Evolutionary conservation across 306 rosid species (phyloP).

Genomic region (Vicia sativa): DNA sequence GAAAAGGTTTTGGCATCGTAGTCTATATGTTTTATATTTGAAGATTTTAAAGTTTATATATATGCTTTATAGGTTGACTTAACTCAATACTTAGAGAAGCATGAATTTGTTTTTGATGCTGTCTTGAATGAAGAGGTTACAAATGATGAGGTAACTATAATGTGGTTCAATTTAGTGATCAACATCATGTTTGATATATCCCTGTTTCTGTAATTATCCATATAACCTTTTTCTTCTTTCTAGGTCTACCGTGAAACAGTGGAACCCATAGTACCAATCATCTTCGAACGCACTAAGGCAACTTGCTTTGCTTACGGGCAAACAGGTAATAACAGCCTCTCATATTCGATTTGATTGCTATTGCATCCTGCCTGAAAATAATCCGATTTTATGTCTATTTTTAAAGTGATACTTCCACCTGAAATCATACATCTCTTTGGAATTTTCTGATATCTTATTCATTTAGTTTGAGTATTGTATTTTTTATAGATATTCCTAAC

Average conservation of each 20-base stretch:
- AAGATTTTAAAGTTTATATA: conserved; percentile 31
- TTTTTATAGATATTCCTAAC: conserved; percentile 17
- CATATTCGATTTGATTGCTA: conserved; percentile 34
- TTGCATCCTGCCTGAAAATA: conserved; percentile 25
- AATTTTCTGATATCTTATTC: not conserved
- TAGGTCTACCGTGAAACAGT: conserved; percentile 97
- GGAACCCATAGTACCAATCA: conserved; percentile 98
- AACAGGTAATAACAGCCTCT: conserved; percentile 68
- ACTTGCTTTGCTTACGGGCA: conserved; percentile 99
- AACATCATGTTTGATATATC: conserved; percentile 10
- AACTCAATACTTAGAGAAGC: conserved; percentile 92
- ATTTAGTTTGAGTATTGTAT: conserved; percentile 20
- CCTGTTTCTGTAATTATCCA: conserved; percentile 25
- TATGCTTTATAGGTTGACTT: conserved; percentile 81
- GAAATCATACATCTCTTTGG: not conserved
- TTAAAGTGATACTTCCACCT: conserved; percentile 21
- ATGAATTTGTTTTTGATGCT: conserved; percentile 96
- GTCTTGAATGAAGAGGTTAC: conserved; percentile 97
- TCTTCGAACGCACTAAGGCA: conserved; percentile 96
- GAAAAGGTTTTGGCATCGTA: conserved; percentile 19
- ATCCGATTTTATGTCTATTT: not conserved
- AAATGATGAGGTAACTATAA: conserved; percentile 76
- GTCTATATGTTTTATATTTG: conserved; percentile 26
- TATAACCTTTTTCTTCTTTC: conserved; percentile 4
- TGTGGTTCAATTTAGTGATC: conserved; percentile 32